Base-by-base conservation (phyloP, 2,329 filamentous ascomycete species). In the Xylariales sp. region DNA sequence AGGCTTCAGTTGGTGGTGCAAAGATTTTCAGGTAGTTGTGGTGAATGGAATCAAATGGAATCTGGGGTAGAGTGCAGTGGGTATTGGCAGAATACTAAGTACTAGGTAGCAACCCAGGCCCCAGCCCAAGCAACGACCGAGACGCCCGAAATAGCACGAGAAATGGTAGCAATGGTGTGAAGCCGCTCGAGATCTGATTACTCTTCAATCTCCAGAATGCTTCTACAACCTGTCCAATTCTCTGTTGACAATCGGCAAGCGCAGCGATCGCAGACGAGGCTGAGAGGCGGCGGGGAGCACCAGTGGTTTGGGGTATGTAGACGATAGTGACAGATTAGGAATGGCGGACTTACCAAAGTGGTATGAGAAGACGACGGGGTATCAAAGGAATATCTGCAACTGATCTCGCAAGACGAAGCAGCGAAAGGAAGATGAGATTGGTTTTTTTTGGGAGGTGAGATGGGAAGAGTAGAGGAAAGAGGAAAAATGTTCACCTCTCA, bases 331-430 rank as follows among this genome's bases (percentile, higher is more conserved):
- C 10, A 17, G 15, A 13, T 20, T 30, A 17, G 18, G 36, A 30
- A 17, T 25, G 33, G 12, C n/a, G 13, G 29, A 42, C 40, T 34
- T 42, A 42, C 35, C 40, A 27, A 33, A 29, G 20, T n/a, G n/a
- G n/a, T n/a, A 16, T 30, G 14, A 35, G 36, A 38, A 42, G 40
- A 42, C 40, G 40, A 42, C 21, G 29, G 15, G 40, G 36, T 38
- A 38, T 38, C 36, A 38, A 33, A 28, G 10, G 28, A 19, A n/a
- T 16, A 17, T 30, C 35, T 38, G 35, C 35, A 31, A 31, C 20
- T 25, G 23, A 14, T 24, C 20, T 24, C n/a, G 8, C n/a, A 24
- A 15, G 19, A 31, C 15, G 23, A 18, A 31, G 35, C 28, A 38
- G 35, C 20, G n/a, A 12, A 15, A 25, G 15, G 16, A 20, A 29